These are phyloP conservation scores for Exophiala viscosa DNA, from an alignment of 2,329 filamentous ascomycete species.

Conservation along the genomic window DNA sequence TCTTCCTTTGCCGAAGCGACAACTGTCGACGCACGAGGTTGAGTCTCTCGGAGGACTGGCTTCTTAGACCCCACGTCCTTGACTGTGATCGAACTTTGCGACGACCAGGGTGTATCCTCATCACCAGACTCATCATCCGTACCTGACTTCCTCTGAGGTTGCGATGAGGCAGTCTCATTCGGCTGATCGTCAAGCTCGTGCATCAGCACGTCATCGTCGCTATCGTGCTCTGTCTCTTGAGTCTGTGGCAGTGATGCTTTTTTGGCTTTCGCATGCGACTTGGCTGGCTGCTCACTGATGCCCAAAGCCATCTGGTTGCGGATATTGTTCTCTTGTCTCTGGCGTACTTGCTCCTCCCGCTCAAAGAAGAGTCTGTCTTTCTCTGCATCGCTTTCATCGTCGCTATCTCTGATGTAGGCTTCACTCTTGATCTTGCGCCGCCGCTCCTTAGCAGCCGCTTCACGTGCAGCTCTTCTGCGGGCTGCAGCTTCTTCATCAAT, in stretches of 20 bases:
- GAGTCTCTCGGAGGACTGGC: constrained; percentile 10
- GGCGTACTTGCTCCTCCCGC: constrained; percentile 64
- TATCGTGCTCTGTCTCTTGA: constrained; percentile 13
- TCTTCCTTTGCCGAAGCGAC: not conserved
- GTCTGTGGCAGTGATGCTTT: constrained; percentile 1
- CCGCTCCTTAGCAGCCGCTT: constrained; percentile 71
- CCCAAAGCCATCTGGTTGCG: constrained; percentile 47
- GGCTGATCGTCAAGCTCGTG: constrained; percentile 13
- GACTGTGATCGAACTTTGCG: constrained; percentile 20
- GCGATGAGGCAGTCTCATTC: constrained; percentile 17
- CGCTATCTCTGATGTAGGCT: constrained; percentile 74
- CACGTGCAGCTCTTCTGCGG: constrained; percentile 59
- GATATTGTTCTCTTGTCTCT: constrained; percentile 51
- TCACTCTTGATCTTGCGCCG: constrained; percentile 77
- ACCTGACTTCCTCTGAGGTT: constrained; percentile 9
- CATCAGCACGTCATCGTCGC: constrained; percentile 24
- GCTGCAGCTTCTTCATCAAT: constrained; percentile 59
- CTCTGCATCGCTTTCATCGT: constrained; percentile 84
- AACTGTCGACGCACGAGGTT: constrained; percentile 2
- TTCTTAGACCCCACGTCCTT: not conserved
- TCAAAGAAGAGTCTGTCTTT: constrained; percentile 72
- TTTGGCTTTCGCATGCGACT: constrained; percentile 6
- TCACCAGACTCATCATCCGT: constrained; percentile 25
- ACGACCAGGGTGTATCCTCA: constrained; percentile 31
- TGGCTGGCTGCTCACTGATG: constrained; percentile 1